Evolutionary conservation across 306 rosid species (phyloP), one percentile per base, ranked within the genome.

Genomic region (Medicago truncatula): DNA sequence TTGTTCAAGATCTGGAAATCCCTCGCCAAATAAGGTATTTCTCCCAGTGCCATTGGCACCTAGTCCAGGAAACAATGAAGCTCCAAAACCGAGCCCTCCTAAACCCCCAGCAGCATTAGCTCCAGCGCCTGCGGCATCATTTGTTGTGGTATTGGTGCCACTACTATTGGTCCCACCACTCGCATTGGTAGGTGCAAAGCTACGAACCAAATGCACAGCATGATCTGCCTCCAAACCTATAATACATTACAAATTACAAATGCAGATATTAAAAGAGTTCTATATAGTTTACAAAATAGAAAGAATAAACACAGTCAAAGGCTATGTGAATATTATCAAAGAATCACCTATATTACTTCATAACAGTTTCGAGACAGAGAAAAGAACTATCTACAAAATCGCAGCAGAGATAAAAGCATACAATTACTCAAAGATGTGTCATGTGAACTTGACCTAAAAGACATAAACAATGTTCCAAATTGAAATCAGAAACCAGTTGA

Each of bases 141-240:
- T 71, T 18, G 87, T 64, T 31, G 86, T 78, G 73, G 85, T 77
- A 81, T 85, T 86, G 53, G 86, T 77, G 65, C 78, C 83, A 70
- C 64, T 76, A 38, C 81, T 67, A 82, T 84, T 84, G 76, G 85
- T 67, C 36, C 84, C 87, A 76, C 81, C 83, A 70, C 80, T 46
- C 46, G 88, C 8, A 80, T 73, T 80, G 17, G 88, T 38, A 57
- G 93, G 88, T 7, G 88, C 87, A 85, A 86, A 87, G 53, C 96
- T 88, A 56, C 92, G 96, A 76, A 92, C 94, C 92, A 92, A 79
- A 75, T 92, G 97, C 31, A 92, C 83, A 23, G 96, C 87, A 67
- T 88, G 97, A 86, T 92, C 94, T 23, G 92, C 88, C 87, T 90
- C 96, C 89, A 92, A 83, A 81, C 97, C 96, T 92, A 57, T 60